These are phyloP conservation scores for Trametes gibbosa DNA, from an alignment of 768 basidiomycete genomes.

Conservation along the genomic window DNA sequence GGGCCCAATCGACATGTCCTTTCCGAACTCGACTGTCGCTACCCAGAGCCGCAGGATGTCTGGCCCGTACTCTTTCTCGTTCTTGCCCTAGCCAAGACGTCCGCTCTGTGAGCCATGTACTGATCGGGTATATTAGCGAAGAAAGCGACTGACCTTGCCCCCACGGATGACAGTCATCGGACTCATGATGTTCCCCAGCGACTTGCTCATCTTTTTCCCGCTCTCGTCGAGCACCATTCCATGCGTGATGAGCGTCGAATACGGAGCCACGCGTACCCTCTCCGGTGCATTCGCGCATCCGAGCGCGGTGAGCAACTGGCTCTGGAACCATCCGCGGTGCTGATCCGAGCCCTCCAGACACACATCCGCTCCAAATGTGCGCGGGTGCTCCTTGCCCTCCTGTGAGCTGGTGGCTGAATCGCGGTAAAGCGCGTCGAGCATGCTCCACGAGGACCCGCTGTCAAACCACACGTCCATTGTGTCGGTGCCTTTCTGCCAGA, in stretches of 20 bases:
- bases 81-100: slow-evolving; percentile 54
- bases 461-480: slow-evolving; percentile 99
- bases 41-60: slow-evolving; percentile 90
- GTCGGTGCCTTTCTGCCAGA: slow-evolving; percentile 81
- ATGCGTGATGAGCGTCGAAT: slow-evolving; percentile 84
- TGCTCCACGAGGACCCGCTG: slow-evolving; percentile 92
- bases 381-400: slow-evolving; percentile 18
- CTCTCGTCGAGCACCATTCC: slow-evolving; percentile 93
- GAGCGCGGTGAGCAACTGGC: slow-evolving; percentile 81
- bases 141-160: slow-evolving; percentile 50
- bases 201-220: slow-evolving; percentile 98
- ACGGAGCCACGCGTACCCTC: slow-evolving; percentile 47
- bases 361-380: slow-evolving; percentile 66
- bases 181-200: slow-evolving; percentile 85
- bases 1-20: slow-evolving; percentile 84
- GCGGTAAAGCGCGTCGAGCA: slow-evolving; percentile 48
- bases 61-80: slow-evolving; percentile 74
- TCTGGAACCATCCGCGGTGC: slow-evolving; percentile 99
- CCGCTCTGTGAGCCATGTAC: background rate
- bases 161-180: slow-evolving; percentile 81
- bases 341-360: slow-evolving; percentile 96
- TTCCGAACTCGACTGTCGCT: slow-evolving; percentile 86
- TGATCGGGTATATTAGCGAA: background rate
- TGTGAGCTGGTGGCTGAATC: slow-evolving; percentile 18
- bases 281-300: slow-evolving; percentile 40